Evolutionary conservation across 371 early-diverging fungal species (phyloP), one percentile per base, ranked within the genome.

Genomic region (Actinomucor elegans): DNA sequence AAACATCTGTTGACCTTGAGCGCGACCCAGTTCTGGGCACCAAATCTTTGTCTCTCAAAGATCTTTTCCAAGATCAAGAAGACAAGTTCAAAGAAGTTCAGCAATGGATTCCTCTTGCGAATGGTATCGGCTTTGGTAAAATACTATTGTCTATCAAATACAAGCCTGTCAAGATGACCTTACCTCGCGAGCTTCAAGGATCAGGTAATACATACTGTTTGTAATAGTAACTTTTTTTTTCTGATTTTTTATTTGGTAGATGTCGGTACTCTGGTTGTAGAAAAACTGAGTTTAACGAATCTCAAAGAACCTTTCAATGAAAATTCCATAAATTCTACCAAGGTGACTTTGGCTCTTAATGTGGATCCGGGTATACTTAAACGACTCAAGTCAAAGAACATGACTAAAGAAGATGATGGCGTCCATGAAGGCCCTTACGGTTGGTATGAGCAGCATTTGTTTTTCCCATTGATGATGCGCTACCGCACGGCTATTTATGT

Each of bases 61-160:
- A 75, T 4, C 35, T 66, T 4, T 69, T 75, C 48, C 35, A 20
- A 8, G 57, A 56, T 23, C 70, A 70, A 46, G 45, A 52, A 17
- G 60, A 47, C 23, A 66, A 63, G 60, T 60, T 68, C 8, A 70
- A 71, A 40, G 69, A 69, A 49, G 18, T 53, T 17, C 66, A 69
- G 33, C 41, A 57, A 31, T 75, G 75, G 75, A 26, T 75, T 14
- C 57, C 66, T 23, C 46, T 75, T 10, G 20, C 47, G 1, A 56
- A 65, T 37, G 75, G 72, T 27, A 67, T 75, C 45, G 75, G 71
- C 1, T 68, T 67, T 46, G 75, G 75, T 21, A 75, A 75, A 54
- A 51, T 75, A 6, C 49, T 75, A n/a, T 8, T 75, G 0, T 56
- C 71, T 6, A 32, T 75, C 18, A 67, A 66, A 15, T 75, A 67